Conservation (phyloP, 73 alveolate species). For the Symbiodinium natans region DNA sequence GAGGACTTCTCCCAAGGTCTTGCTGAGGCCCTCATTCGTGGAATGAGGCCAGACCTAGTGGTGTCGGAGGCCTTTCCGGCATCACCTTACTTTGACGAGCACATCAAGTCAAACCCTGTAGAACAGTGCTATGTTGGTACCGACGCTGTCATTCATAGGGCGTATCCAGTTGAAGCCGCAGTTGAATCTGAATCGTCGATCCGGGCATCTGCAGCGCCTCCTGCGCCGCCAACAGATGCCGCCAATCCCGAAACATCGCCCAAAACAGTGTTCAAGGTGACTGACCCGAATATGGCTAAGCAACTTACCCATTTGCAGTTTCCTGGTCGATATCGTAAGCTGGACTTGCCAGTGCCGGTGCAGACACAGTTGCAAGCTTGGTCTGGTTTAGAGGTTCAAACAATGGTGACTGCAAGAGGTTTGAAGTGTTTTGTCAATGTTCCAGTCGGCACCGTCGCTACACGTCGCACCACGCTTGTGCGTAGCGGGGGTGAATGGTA, state of each 20-base stretch:
- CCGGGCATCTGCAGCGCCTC: too few relatives aligned
- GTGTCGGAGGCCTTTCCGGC: neutral
- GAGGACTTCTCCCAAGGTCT: neutral
- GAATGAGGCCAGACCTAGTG: neutral
- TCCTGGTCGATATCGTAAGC: neutral
- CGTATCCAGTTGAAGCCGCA: neutral
- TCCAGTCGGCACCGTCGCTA: neutral
- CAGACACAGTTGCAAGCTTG: neutral
- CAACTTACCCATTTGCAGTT: neutral
- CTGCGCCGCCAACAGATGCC: too few relatives aligned
- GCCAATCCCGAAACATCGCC: neutral
- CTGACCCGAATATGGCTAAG: neutral
- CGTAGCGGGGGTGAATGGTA: neutral
- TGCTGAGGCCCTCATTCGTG: neutral
- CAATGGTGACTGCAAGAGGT: neutral
- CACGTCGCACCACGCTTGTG: neutral
- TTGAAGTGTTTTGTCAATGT: neutral
- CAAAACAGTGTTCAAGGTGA: neutral
- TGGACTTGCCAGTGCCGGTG: neutral
- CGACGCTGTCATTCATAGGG: neutral
- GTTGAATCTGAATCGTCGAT: too few relatives aligned
- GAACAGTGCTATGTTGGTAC: neutral
- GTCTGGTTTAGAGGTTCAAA: neutral
- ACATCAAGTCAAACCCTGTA: neutral
- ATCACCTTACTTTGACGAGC: neutral